Evolutionary conservation across 2,329 filamentous ascomycete species (phyloP).

Genomic region (Penicillium nordicum): DNA sequence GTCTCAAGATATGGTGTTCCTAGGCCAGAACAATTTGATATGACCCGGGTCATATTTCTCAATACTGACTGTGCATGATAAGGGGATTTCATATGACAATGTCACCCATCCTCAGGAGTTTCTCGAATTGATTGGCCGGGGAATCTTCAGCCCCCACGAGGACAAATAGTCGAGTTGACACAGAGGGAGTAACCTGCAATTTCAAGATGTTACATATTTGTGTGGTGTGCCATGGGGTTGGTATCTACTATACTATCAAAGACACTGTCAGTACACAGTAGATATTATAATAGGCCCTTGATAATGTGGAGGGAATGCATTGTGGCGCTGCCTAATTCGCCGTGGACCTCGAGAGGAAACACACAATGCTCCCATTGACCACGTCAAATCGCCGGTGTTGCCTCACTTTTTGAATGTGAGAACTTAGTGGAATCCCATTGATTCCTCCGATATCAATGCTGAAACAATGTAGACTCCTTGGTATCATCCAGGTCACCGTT

Average conservation of each 20-base stretch:
- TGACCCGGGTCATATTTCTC: constrained; percentile 4
- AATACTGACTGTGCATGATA: neutral
- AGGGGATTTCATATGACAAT: constrained; percentile 5
- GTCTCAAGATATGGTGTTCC: neutral
- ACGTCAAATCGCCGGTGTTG: neutral
- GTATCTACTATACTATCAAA: no score
- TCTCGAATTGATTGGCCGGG: constrained; percentile 1
- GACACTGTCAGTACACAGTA: neutral
- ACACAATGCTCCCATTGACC: neutral
- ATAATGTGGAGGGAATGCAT: neutral
- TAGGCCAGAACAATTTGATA: neutral
- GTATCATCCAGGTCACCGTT: neutral
- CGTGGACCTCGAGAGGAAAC: neutral
- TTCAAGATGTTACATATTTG: neutral
- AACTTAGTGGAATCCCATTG: no score
- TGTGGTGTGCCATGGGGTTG: neutral
- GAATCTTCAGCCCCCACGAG: neutral
- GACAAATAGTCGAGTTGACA: neutral
- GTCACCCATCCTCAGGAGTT: constrained; percentile 8
- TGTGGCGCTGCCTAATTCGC: neutral
- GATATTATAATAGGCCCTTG: neutral
- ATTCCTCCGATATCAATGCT: neutral
- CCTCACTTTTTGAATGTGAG: neutral
- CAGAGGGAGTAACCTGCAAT: neutral
- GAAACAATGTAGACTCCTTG: neutral